Conservation (phyloP, 257 asterid genomes). For the Solanum chiquidenum region DNA sequence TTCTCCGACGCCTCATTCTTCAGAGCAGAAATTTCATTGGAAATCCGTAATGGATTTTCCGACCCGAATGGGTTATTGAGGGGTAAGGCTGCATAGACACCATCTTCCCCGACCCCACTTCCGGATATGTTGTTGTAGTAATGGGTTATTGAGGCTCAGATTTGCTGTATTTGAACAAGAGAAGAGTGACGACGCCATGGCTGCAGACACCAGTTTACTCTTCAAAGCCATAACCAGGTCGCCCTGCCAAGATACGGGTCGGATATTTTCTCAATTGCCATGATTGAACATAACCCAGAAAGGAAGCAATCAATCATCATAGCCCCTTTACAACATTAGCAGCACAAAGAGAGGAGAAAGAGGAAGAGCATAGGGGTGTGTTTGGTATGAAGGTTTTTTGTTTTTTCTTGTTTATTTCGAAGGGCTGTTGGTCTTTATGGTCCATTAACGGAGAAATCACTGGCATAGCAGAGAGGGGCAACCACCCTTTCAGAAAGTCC, state of each 20-base stretch:
- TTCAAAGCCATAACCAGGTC: not conserved
- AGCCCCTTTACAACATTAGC: not conserved
- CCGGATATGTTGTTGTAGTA: not conserved
- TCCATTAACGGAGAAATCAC: not conserved
- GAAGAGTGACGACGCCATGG: not conserved
- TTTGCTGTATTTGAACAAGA: not conserved
- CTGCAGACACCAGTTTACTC: not conserved
- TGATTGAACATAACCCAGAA: not conserved
- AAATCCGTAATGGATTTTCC: not conserved
- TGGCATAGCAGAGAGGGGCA: not conserved
- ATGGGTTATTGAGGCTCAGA: not conserved
- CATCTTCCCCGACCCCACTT: not conserved
- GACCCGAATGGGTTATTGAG: not conserved
- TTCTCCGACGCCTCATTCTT: not conserved
- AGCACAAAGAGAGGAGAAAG: not conserved
- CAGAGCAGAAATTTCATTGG: not conserved
- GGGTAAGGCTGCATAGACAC: not conserved
- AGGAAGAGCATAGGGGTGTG: not conserved
- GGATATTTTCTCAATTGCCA: not conserved
- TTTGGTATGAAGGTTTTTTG: not conserved
- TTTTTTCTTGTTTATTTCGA: not conserved
- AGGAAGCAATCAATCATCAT: not conserved
- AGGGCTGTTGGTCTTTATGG: conserved; percentile 5
- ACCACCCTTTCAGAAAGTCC: not conserved
- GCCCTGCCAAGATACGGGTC: not conserved